Evolutionary conservation across 805 yeast species (phyloP), one percentile per base, ranked within the genome.

Genomic region (Ogataea saltuana): DNA sequence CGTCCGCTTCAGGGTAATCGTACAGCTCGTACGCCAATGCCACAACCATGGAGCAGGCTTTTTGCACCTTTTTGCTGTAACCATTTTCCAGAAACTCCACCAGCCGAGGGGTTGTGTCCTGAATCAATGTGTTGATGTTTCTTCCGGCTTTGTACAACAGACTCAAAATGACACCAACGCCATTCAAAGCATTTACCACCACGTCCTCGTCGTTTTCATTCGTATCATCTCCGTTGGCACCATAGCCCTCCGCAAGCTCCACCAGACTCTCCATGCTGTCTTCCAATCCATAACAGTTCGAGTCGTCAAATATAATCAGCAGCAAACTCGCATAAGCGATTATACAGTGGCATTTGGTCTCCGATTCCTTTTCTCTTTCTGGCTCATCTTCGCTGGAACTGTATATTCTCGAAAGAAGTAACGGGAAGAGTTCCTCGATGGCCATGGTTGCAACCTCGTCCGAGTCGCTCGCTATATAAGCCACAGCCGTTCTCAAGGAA

Each of bases 11-110:
- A n/a, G 63, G 70, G 11, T 57, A 58, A 9, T 62, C 69, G n/a
- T 67, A 75, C 11, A 73, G 50, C 55, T 83, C 88, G 54, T 75
- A 78, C 50, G 74, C 67, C 28, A 82, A 62, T 1, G 80, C 88
- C 36, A 78, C 63, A 11, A 78, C 65, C 48, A 80, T 70, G 4
- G 79, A 81, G 1, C 78, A 76, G 0, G 85, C 78, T 39, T 75
- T 73, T 18, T 75, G 65, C 8, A 81, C 64, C n/a, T 73, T 78
- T 16, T 69, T 58, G 28, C 66, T 64, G 34, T 28, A 42, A 4
- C 45, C 52, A 25, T 64, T 72, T 33, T 67, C 74, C 15, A 77
- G 56, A 28, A 74, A 63, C 2, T 65, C 72, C 5, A 74, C 60
- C 20, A 75, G 47, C 34, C 71, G 67, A 2, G 72, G 61, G 28